Base-by-base conservation (phyloP, 1,284 basidiomycete species). In the Meripilus lineatus region DNA sequence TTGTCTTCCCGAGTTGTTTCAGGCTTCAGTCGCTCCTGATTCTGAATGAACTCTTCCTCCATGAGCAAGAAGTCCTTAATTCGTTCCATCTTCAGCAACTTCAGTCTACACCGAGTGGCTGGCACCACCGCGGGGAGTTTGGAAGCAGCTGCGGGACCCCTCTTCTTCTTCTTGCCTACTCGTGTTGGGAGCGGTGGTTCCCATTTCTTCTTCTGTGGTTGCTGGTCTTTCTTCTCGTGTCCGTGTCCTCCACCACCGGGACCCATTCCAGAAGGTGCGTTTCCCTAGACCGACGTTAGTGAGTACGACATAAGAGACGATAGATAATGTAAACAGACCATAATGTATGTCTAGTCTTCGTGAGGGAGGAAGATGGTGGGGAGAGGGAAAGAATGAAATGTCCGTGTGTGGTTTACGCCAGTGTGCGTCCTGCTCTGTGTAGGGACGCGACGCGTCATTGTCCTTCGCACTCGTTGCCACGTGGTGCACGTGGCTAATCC, bases 21-120 rank as follows among this genome's bases (percentile, higher is more conserved):
- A 0, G 91, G 90, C 59, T 89, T 87, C 50, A 93, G 70, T 8
- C 87, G 79, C 56, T 97, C 93, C 66, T 98, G 95, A 62, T 98
- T 99, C 66, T 85, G 82, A 47, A 99, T 88, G 61, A 97, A 98
- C 65, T 97, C 95, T 64, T 98, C 95, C 72, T 99, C 96, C 54
- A 99, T 77, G 38, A 99, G 74, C 42, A 99, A 72, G 65, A 98
- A 97, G 63, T 99, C 96, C 70, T 99, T 97, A 70, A 98, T 97
- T 49, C 96, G 86, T 66, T 99, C 87, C 74, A 90, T 81, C 78
- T 99, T 99, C 53, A 99, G 82, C 54, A 99, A 79, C 64, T 94
- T 93, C 48, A 99, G 79, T 51, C 93, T 85, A 71, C 95, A 99
- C 45, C 96, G 84, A 25, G 94, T 97, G 34, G 90, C 96, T 13